phyloP scores from a whole-genome alignment of 2,329 filamentous ascomycete species.

The Teratosphaeria gauchensis region DNA sequence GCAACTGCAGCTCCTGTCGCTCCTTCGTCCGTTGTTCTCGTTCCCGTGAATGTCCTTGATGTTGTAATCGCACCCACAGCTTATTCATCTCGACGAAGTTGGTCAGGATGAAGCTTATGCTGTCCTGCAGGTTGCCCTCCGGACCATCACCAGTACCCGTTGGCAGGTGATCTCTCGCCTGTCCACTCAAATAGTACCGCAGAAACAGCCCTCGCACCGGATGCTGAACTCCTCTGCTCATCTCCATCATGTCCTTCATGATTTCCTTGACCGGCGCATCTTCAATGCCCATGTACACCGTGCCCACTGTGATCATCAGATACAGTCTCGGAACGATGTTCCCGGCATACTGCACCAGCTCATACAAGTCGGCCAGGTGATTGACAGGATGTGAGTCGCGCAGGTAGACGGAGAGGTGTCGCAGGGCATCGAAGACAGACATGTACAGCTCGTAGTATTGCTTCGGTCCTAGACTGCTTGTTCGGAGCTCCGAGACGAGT shows the following conservation, averaged over 20 bases:
- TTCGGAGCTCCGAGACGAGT: conserved; percentile 94
- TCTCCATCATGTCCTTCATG: conserved; percentile 99
- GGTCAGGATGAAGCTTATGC: conserved; percentile 93
- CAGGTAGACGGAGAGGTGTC: conserved; percentile 90
- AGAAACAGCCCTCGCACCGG: conserved; percentile 91
- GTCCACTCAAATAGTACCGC: conserved; percentile 90
- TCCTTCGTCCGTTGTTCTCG: conserved; percentile 89
- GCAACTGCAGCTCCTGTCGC: conserved; percentile 84
- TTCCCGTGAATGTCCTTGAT: conserved; percentile 93
- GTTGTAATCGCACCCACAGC: conserved; percentile 93
- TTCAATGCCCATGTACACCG: conserved; percentile 96
- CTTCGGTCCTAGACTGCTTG: conserved; percentile 93
- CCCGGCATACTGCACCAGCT: conserved; percentile 94
- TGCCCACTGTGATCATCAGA: conserved; percentile 98
- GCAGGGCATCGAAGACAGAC: conserved; percentile 94
- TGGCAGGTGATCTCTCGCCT: conserved; percentile 83
- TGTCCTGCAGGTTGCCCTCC: conserved; percentile 92
- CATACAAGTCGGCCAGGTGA: conserved; percentile 94
- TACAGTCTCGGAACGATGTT: conserved; percentile 96
- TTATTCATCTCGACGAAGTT: conserved; percentile 99
- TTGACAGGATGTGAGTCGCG: conserved; percentile 97
- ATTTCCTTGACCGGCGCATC: conserved; percentile 98
- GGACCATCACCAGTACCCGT: conserved; percentile 76
- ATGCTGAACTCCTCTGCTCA: conserved; percentile 96
- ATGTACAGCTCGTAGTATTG: conserved; percentile 99